These are phyloP conservation scores for Sphagnum contortum DNA, from an alignment of 225 moss, liverwort and hornwort species.

Conservation along the genomic window DNA sequence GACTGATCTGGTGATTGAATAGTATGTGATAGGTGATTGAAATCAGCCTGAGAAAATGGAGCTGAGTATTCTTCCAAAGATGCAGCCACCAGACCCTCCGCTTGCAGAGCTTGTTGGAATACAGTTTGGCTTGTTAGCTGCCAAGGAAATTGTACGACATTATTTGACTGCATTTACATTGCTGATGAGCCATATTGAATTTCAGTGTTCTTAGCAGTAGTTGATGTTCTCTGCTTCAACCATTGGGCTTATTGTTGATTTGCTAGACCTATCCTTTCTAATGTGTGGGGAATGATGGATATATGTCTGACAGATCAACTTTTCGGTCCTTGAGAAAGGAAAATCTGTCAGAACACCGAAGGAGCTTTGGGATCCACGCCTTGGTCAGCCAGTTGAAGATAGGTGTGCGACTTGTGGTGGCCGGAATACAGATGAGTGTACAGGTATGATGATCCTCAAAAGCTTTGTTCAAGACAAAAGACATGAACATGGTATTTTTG, in stretches of 20 bases:
- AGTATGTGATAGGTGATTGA: no score
- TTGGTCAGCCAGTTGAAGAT: conserved; percentile 47
- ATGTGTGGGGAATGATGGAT: not conserved
- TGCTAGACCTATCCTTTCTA: not conserved
- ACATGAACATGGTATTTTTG: not conserved
- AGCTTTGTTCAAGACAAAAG: not conserved
- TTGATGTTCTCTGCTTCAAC: not conserved
- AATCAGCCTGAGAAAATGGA: no score
- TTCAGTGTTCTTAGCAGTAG: no score
- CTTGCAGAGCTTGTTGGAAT: conserved; percentile 36
- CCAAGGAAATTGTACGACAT: conserved; percentile 32
- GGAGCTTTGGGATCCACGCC: conserved; percentile 42
- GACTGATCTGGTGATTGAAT: no score
- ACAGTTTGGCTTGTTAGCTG: conserved; percentile 40
- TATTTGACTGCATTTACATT: not conserved
- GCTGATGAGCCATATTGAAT: not conserved
- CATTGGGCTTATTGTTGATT: not conserved
- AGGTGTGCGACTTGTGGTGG: conserved; percentile 47
- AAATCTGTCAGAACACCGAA: conserved; percentile 7
- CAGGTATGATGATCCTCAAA: conserved; percentile 19
- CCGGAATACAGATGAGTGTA: conserved; percentile 37
- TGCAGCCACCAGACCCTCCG: conserved; percentile 11
- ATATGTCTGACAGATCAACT: conserved; percentile 19
- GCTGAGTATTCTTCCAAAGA: no score
- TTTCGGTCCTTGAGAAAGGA: conserved; percentile 23